Evolutionary conservation across 1,284 basidiomycete genomes (phyloP).

Genomic region (Malassezia sp.): DNA sequence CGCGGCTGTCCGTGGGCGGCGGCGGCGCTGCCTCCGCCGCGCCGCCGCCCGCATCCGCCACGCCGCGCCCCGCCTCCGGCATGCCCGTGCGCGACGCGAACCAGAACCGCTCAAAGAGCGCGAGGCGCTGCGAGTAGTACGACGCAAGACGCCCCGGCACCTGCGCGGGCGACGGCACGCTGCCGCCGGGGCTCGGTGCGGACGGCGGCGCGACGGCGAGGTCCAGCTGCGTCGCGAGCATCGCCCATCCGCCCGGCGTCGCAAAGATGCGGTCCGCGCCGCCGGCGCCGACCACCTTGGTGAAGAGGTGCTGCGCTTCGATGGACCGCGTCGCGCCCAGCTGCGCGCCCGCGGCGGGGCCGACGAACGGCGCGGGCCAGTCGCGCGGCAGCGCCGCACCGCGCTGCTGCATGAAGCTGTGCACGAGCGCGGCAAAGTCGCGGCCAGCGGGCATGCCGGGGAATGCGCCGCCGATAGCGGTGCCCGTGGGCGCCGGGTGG

Average conservation of each 20-base stretch:
- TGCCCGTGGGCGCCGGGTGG: too few species aligned
- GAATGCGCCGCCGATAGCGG: too few species aligned
- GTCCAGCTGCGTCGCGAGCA: conserved; percentile 30
- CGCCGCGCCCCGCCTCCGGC: conserved; percentile 1
- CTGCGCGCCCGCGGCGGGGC: conserved; percentile 23
- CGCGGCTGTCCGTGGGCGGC: neutral
- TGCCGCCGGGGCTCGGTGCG: conserved; percentile 17
- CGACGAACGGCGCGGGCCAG: conserved; percentile 25
- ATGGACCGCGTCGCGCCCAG: conserved; percentile 32
- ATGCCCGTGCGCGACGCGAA: conserved; percentile 18
- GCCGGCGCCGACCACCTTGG: conserved; percentile 27
- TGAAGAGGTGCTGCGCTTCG: conserved; percentile 32
- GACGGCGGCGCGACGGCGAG: conserved; percentile 29
- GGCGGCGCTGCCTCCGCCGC: neutral
- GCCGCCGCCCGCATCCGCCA: neutral
- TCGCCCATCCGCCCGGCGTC: conserved; percentile 35
- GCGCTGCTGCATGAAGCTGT: conserved; percentile 30
- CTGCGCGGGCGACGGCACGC: conserved; percentile 24
- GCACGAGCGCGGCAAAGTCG: conserved; percentile 34
- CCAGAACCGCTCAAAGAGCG: conserved; percentile 38
- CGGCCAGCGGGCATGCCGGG: conserved; percentile 1
- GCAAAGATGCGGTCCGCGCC: conserved; percentile 27
- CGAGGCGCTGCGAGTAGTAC: conserved; percentile 32
- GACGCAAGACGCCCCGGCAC: conserved; percentile 33
- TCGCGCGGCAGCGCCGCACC: conserved; percentile 29